These are phyloP conservation scores for Trametes pubescens DNA, from an alignment of 1,284 basidiomycete genomes.

Conservation along the genomic window DNA sequence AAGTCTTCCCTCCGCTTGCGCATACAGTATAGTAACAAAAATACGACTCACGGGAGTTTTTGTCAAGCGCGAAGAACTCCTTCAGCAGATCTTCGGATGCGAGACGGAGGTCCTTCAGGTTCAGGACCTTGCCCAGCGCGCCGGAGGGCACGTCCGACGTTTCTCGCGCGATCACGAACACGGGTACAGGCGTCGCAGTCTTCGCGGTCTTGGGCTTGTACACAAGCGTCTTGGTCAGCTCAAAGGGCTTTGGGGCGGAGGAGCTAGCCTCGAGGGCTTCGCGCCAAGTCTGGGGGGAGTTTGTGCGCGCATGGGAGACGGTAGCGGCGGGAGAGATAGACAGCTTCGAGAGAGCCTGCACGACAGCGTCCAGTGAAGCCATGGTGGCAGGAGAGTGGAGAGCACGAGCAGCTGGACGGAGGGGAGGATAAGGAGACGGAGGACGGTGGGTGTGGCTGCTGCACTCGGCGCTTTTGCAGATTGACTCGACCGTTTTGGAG, in stretches of 20 bases:
- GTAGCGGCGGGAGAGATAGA: slow-evolving; percentile 61
- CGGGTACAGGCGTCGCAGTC: slow-evolving; percentile 82
- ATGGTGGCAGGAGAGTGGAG: slow-evolving; percentile 36
- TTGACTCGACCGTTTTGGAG: slow-evolving; percentile 45
- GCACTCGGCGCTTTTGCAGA: slow-evolving; percentile 35
- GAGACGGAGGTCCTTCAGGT: slow-evolving; percentile 89
- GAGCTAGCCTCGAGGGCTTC: slow-evolving; percentile 61
- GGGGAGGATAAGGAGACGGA: background rate
- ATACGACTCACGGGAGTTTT: slow-evolving; percentile 79
- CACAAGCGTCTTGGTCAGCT: slow-evolving; percentile 84
- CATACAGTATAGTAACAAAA: background rate
- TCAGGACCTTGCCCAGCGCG: slow-evolving; percentile 83
- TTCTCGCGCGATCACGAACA: slow-evolving; percentile 88
- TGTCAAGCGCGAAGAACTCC: slow-evolving; percentile 86
- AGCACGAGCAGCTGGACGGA: slow-evolving; percentile 3
- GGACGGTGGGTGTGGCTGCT: slow-evolving; percentile 17
- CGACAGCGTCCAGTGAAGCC: slow-evolving; percentile 43
- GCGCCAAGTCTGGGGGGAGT: slow-evolving; percentile 75
- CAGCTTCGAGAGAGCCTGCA: slow-evolving; percentile 55
- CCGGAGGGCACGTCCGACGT: slow-evolving; percentile 81
- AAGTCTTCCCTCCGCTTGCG: too few species aligned
- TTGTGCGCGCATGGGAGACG: slow-evolving; percentile 61
- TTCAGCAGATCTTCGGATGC: slow-evolving; percentile 90
- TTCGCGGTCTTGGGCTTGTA: slow-evolving; percentile 95
- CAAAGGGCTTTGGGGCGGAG: slow-evolving; percentile 64